A percentile compares a stretch with the other conserved stretches of the same genome.
Conservation (phyloP, 495 filamentous ascomycete species). For the Penicillium waksmanii region DNA sequence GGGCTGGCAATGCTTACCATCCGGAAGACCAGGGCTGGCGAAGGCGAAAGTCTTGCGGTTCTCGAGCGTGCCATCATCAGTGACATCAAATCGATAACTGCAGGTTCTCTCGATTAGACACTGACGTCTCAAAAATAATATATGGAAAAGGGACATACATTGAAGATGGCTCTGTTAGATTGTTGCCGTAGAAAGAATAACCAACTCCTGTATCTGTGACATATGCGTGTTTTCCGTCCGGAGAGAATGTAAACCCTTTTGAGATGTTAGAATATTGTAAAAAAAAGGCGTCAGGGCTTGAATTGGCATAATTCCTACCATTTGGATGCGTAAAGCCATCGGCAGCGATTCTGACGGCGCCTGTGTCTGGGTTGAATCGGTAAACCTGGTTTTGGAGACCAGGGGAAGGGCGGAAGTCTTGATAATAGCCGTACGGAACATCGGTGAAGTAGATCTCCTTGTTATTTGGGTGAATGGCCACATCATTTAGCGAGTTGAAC, state of each 20-base stretch:
- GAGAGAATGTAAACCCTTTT: slow-evolving; percentile 47
- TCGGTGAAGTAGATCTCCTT: slow-evolving; percentile 56
- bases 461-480: slow-evolving; percentile 36
- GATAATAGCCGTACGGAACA: slow-evolving; percentile 37
- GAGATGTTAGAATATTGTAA: not conserved
- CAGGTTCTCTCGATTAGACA: not conserved
- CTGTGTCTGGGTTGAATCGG: slow-evolving; percentile 46
- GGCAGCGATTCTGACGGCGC: slow-evolving; percentile 44
- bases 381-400: slow-evolving; percentile 44
- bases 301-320: slow-evolving; percentile 16
- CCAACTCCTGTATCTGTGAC: slow-evolving; percentile 45
- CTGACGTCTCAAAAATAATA: not conserved
- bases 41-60: slow-evolving; percentile 31
- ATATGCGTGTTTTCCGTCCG: slow-evolving; percentile 46
- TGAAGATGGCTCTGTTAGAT: slow-evolving; percentile 22
- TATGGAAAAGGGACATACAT: slow-evolving; percentile 19
- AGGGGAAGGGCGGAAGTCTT: slow-evolving; percentile 37
- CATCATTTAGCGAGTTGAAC: slow-evolving; percentile 37
- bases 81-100: slow-evolving; percentile 30
- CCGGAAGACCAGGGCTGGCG: slow-evolving; percentile 32
- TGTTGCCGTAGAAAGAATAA: slow-evolving; percentile 24
- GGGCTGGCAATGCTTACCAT: slow-evolving; percentile 27
- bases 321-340: slow-evolving; percentile 41
- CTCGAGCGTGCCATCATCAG: slow-evolving; percentile 22
- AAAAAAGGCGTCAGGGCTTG: too few species aligned